Percentiles rank a stretch among this genome's conserved stretches.
Conservation (phyloP, 768 basidiomycete species). For the Mycena alexandri region DNA sequence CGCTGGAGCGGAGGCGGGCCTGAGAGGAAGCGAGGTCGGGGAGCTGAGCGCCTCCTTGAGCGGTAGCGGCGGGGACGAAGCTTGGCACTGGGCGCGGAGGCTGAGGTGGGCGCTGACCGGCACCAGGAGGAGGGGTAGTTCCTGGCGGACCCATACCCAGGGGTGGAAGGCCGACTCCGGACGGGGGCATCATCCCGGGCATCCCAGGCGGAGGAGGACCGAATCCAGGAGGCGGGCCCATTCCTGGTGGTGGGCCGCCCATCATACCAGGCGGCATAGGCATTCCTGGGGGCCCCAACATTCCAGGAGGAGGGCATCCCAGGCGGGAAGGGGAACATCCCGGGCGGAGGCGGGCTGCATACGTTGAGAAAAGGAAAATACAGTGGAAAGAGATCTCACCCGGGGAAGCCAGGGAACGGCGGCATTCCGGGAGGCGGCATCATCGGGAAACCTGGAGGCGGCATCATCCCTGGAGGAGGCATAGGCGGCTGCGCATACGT, state of each 20-base stretch:
- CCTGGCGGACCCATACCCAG: constrained; percentile 25
- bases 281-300: constrained; percentile 66
- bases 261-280: constrained; percentile 58
- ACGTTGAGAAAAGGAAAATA: not conserved
- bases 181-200: constrained; percentile 47
- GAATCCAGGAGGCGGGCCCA: constrained; percentile 52
- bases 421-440: constrained; percentile 48
- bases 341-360: constrained; percentile 34
- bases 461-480: constrained; percentile 44
- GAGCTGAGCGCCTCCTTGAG: constrained; percentile 36
- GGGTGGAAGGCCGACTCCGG: constrained; percentile 37
- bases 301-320: constrained; percentile 27
- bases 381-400: constrained; percentile 11
- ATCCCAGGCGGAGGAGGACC: constrained; percentile 40
- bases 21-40: constrained; percentile 36
- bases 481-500: constrained; percentile 70
- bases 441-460: constrained; percentile 36
- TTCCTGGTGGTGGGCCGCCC: constrained; percentile 41
- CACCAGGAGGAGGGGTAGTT: constrained; percentile 29
- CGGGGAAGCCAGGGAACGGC: constrained; percentile 40
- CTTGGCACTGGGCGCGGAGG: constrained; percentile 37
- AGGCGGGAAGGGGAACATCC: constrained; percentile 67
- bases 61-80: constrained; percentile 38
- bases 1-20: constrained; percentile 35
- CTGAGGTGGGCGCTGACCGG: constrained; percentile 46